Base-by-base conservation (phyloP, 495 filamentous ascomycete genomes). In the Amorphotheca resinae region DNA sequence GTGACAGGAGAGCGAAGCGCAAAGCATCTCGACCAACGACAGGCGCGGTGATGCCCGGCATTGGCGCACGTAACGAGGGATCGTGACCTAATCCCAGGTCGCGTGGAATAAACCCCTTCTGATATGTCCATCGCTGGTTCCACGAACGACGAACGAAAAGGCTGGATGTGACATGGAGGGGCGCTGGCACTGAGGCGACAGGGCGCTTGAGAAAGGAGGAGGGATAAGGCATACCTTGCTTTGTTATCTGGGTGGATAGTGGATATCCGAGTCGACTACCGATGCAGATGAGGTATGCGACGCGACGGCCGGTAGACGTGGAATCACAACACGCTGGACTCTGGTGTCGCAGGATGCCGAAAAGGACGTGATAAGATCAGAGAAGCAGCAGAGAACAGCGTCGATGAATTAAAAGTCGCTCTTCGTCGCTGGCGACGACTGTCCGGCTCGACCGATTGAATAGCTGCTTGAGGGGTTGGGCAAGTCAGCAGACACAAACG, bases 1-100 rank as follows among this genome's bases (percentile, higher is more conserved):
- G 51, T 46, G 47, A 50, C 44, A 47, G 31, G 37, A 44, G 12
- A 33, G 40, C 35, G 51, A 49, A 32, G 51, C 42, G 46, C 51
- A 33, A 23, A 23, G 17, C 16, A 23, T 35, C 23, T 47, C 6
- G 42, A 38, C 45, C 45, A 53, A 48, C 45, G 45, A 33, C 38
- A 44, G 32, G 38, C 32, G 25, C 46, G 42, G 50, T 43, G 28
- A 43, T 44, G 46, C 44, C 45, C 45, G 44, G 45, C 38, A 48
- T 45, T 49, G 46, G 41, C 44, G 35, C 44, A 45, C 30, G 22
- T 44, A 47, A 50, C 46, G 42, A 50, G 46, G 22, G 42, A 49
- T 49, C 50, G 47, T 54, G 51, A 48, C 47, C 35, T 18, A 14
- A 9, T 6, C 22, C 3, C 4, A 33, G 43, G 48, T 50, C 51